Evolutionary conservation across 176 grass and related monocot species (phyloP).

Genomic region (Aegilops bicornis): DNA sequence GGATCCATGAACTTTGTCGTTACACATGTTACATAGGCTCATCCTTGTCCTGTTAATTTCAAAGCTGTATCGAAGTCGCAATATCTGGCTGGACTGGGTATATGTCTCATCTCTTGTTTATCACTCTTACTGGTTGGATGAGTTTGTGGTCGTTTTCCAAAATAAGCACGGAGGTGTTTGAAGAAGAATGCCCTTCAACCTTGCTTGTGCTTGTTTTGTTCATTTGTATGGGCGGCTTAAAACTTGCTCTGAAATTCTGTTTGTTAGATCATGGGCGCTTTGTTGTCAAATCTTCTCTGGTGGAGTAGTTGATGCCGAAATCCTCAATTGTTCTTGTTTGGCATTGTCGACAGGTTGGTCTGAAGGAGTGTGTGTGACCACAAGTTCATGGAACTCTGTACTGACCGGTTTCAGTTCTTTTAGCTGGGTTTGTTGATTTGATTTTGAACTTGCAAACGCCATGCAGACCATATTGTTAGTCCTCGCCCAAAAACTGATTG

Average conservation of each 20-base stretch:
- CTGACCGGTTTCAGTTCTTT: neutral
- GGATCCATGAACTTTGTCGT: conserved; percentile 2
- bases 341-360: neutral
- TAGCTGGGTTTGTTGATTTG: neutral
- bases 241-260: neutral
- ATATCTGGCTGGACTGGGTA: conserved; percentile 2
- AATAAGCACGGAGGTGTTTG: neutral
- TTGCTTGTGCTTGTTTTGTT: neutral
- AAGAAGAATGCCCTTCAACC: neutral
- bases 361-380: neutral
- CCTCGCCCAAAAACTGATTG: too few relatives aligned
- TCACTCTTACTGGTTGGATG: neutral
- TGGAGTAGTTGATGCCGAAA: neutral
- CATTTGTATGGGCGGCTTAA: neutral
- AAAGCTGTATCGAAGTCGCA: neutral
- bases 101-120: neutral
- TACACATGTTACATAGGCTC: neutral
- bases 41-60: neutral
- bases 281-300: neutral
- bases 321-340: neutral
- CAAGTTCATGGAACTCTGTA: neutral
- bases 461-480: too few relatives aligned
- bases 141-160: neutral
- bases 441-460: too few relatives aligned
- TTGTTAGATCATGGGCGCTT: neutral